phyloP scores from a whole-genome alignment of 169 alveolate species.

The Plasmodium chabaudi region DNA sequence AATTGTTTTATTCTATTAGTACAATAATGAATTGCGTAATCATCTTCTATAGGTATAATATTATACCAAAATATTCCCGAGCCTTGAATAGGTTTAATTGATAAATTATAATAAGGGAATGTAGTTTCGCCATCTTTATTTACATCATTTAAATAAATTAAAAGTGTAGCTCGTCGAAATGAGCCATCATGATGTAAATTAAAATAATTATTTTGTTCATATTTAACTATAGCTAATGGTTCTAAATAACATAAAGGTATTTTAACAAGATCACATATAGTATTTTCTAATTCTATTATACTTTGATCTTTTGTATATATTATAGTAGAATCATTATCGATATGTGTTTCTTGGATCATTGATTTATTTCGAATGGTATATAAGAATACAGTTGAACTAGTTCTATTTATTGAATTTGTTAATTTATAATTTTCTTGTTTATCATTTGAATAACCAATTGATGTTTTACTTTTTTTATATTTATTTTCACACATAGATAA shows the following conservation, averaged over 20 bases:
- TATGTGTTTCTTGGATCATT: constrained; percentile 23
- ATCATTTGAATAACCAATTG: constrained; percentile 54
- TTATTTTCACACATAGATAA: constrained; percentile 46
- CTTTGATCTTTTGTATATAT: constrained; percentile 73
- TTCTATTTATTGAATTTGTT: constrained; percentile 34
- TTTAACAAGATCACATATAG: constrained; percentile 55
- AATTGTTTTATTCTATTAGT: constrained; percentile 78
- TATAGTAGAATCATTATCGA: constrained; percentile 32
- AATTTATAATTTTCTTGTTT: constrained; percentile 71
- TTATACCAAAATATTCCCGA: constrained; percentile 84
- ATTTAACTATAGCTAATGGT: constrained; percentile 85
- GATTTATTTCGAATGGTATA: constrained; percentile 56
- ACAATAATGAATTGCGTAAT: constrained; percentile 80
- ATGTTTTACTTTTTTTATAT: constrained; percentile 70
- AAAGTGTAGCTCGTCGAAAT: constrained; percentile 81
- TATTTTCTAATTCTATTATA: constrained; percentile 72
- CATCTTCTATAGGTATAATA: constrained; percentile 76
- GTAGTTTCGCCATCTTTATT: constrained; percentile 86
- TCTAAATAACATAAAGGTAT: constrained; percentile 79
- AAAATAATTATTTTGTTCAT: constrained; percentile 83
- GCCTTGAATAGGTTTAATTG: constrained; percentile 82
- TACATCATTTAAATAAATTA: constrained; percentile 84
- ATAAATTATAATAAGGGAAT: constrained; percentile 80
- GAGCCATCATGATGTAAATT: constrained; percentile 87
- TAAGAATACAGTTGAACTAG: constrained; percentile 68